Evolutionary conservation across 495 filamentous ascomycete genomes (phyloP), one percentile per base, ranked within the genome.

Genomic region (Cercophora scortea): DNA sequence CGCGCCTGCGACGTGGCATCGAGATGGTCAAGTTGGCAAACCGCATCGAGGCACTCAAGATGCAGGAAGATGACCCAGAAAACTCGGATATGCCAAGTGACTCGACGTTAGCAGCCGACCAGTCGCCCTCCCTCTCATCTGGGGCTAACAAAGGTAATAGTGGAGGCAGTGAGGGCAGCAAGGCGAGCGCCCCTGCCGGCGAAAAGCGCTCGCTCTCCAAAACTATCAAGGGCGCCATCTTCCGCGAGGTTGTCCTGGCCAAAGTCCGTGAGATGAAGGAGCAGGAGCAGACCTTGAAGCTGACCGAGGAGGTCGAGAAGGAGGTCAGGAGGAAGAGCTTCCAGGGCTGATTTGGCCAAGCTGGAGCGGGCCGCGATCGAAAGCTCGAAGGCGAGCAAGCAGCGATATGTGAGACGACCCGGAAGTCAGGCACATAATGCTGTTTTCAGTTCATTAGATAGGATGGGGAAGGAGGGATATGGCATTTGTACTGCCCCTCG

Each of bases 21-120:
- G 92, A 97, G 70, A 84, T 95, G 66, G 89, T 97, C 74, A 96
- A 95, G 70, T 80, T 99, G 33, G 83, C 89, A 55, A 97, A 97
- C 74, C 89, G 94, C 56, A 99, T 99, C 72, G 92, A 96, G 65
- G 81, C 89, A 15, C 85, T 99, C 71, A 95, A 89, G 74, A 90
- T 96, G 79, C 87, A 93, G 68, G 93, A 95, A 59, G 90, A 95
- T 42, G 90, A 94, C 42, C 81, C 83, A 17, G 88, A 88, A 16
- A 71, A 75, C 60, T 69, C 71, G 18, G 78, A 80, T 54, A 83
- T 87, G 46, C 82, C 86, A 9, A 75, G 73, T 25, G 73, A 82
- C 54, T 67, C 82, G 17, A 82, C 81, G 49, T 69, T 84, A 50
- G 84, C 84, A 5, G 78, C 82, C 43, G 81, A 87, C 60, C 71